Conservation (phyloP, 2,329 filamentous ascomycete genomes). For the Eutypa lata region DNA sequence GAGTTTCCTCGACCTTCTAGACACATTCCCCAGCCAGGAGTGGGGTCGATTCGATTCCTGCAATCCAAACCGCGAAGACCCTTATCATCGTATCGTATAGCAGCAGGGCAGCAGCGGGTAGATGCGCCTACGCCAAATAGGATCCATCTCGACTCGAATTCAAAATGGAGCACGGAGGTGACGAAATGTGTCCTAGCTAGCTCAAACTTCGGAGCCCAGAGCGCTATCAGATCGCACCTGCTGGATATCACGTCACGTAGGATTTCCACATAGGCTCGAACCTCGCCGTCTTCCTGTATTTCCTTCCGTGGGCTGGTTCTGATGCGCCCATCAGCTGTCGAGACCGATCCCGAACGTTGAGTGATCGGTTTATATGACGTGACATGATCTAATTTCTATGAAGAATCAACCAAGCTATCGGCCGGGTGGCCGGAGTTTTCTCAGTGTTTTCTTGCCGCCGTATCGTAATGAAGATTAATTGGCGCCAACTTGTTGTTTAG, state of each 20-base stretch:
- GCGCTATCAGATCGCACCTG: neutral
- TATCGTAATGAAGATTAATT: too few species aligned
- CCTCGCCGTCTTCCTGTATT: neutral
- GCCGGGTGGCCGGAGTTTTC: neutral
- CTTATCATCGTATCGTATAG: neutral
- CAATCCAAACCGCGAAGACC: neutral
- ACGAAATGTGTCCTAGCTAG: neutral
- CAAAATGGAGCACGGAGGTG: neutral
- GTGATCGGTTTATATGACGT: neutral
- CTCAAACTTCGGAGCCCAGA: neutral
- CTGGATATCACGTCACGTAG: neutral
- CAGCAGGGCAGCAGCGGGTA: neutral
- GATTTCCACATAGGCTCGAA: neutral
- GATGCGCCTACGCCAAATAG: neutral
- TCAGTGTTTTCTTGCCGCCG: neutral
- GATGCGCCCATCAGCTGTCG: neutral
- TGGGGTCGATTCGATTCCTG: neutral
- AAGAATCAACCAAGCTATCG: neutral
- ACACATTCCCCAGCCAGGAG: neutral
- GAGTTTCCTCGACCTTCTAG: neutral
- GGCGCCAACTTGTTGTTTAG: too few species aligned
- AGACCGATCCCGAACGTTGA: neutral
- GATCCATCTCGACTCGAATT: neutral
- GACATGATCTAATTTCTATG: neutral
- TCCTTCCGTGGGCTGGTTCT: neutral